These are phyloP conservation scores for Apiospora malaysiana DNA, from an alignment of 2,329 filamentous ascomycete species.

Conservation along the genomic window DNA sequence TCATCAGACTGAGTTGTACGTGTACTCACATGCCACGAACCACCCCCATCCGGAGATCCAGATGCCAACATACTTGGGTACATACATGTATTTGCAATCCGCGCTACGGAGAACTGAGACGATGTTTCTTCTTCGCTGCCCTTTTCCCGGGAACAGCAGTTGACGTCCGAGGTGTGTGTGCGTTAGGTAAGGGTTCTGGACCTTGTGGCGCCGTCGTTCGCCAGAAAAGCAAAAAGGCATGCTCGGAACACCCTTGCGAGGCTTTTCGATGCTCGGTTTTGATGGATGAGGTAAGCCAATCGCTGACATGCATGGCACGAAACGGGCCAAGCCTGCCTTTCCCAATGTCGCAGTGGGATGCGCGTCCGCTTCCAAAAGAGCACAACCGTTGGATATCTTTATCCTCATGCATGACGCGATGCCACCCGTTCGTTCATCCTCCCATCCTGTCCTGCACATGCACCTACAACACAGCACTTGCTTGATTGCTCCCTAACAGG, in stretches of 20 bases:
- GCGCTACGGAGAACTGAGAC: constrained; percentile 3
- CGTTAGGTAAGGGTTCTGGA: neutral
- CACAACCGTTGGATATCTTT: constrained; percentile 19
- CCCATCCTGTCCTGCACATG: too few relatives aligned
- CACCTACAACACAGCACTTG: too few relatives aligned
- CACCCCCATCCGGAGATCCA: too few relatives aligned
- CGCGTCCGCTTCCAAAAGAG: constrained; percentile 13
- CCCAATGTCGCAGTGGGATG: constrained; percentile 12
- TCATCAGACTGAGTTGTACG: neutral
- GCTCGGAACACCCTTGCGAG: neutral
- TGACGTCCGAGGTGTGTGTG: neutral
- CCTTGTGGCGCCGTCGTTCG: neutral
- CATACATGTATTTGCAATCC: neutral
- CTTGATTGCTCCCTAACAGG: neutral
- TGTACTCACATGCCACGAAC: neutral
- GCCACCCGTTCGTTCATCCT: neutral
- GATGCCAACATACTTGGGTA: neutral
- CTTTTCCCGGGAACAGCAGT: neutral
- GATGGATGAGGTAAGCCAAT: constrained; percentile 13
- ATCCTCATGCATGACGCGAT: constrained; percentile 13
- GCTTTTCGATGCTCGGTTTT: neutral
- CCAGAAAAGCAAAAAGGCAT: neutral
- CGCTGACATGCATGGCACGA: constrained; percentile 6
- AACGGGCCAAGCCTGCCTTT: constrained; percentile 5
- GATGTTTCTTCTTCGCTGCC: neutral